Evolutionary conservation across 371 early-diverging fungal genomes (phyloP).

Genomic region (Phascolomyces articulosus): DNA sequence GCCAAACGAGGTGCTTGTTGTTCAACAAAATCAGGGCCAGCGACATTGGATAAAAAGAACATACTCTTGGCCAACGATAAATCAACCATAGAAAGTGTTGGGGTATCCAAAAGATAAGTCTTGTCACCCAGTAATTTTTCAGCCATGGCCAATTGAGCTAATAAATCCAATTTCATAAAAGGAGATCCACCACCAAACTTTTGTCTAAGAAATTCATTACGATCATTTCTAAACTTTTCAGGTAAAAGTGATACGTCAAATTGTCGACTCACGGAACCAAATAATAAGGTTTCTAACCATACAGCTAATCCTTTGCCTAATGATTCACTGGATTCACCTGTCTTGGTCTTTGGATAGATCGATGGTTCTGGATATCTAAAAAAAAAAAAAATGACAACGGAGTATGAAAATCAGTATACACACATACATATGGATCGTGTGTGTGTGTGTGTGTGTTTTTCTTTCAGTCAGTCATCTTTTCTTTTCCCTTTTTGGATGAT

Average conservation of each 20-base stretch:
- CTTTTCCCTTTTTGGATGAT: no score
- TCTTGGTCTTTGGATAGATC: slow-evolving; percentile 13
- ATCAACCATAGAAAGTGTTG: slow-evolving; percentile 32
- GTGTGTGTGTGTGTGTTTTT: no score
- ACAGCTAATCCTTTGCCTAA: slow-evolving; percentile 15
- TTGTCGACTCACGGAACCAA: slow-evolving; percentile 20
- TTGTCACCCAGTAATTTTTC: slow-evolving; percentile 18
- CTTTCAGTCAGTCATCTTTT: no score
- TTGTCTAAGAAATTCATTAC: slow-evolving; percentile 12
- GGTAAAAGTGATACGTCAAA: slow-evolving; percentile 10
- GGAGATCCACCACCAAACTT: slow-evolving; percentile 8
- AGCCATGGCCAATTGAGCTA: slow-evolving; percentile 7
- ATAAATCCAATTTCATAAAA: not conserved
- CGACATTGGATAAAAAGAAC: slow-evolving; percentile 28
- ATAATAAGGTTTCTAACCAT: slow-evolving; percentile 17
- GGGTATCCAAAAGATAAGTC: slow-evolving; percentile 40
- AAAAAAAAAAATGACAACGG: not conserved
- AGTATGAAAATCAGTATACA: not conserved
- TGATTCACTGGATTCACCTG: slow-evolving; percentile 4
- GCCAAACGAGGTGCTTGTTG: slow-evolving; percentile 26
- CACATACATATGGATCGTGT: not conserved
- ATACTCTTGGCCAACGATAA: slow-evolving; percentile 36
- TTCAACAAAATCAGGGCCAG: slow-evolving; percentile 5
- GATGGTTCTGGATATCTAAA: slow-evolving; percentile 22
- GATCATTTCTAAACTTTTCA: slow-evolving; percentile 24